Evolutionary conservation across 805 yeast genomes (phyloP).

Genomic region (Zygosaccharomyces rouxii): DNA sequence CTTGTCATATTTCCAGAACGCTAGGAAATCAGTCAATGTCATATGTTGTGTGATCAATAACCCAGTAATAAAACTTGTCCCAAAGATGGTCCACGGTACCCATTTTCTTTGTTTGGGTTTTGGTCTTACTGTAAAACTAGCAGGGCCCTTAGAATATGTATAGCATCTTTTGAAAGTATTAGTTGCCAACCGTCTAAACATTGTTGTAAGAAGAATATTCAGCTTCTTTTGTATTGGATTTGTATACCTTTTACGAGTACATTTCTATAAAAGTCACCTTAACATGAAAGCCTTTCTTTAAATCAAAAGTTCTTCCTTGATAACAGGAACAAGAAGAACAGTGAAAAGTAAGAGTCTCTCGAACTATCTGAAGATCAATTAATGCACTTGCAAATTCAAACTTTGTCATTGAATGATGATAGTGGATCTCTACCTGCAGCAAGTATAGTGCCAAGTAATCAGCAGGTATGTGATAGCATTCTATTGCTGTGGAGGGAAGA

Average conservation of each 20-base stretch:
- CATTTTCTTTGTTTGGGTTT: conserved; percentile 16
- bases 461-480: conserved; percentile 58
- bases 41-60: conserved; percentile 34
- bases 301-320: background rate
- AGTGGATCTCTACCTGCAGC: conserved; percentile 7
- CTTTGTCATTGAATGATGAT: conserved; percentile 26
- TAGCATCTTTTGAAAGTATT: conserved; percentile 8
- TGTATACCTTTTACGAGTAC: background rate
- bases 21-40: conserved; percentile 35
- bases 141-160: conserved; percentile 4
- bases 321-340: background rate
- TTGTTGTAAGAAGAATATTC: background rate
- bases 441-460: conserved; percentile 46
- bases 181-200: conserved; percentile 15
- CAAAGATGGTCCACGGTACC: conserved; percentile 29
- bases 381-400: conserved; percentile 27
- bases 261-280: background rate
- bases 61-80: conserved; percentile 29
- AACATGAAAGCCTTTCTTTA: background rate
- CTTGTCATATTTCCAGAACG: conserved; percentile 33
- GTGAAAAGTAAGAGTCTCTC: background rate
- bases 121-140: conserved; percentile 13
- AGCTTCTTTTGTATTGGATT: background rate
- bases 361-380: background rate
- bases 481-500: conserved; percentile 64